phyloP scores from a whole-genome alignment of 176 grass and related monocot species.

The Bromus sterilis region DNA sequence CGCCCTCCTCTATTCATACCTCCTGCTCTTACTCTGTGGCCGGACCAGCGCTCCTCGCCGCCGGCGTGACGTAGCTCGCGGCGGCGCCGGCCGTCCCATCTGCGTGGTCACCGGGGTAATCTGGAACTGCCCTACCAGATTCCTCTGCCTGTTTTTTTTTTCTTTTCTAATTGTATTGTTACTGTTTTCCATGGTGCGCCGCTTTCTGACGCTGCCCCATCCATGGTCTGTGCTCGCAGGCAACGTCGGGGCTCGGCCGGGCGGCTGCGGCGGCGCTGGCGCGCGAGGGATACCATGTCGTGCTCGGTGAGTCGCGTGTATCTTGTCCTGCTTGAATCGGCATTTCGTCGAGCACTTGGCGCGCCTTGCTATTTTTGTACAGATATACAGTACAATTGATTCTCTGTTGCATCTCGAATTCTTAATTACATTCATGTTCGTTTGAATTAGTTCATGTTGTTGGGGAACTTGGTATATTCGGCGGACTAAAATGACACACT shows the following conservation, averaged over 20 bases:
- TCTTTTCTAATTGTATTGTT: background rate
- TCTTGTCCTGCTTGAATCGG: background rate
- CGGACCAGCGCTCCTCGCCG: background rate
- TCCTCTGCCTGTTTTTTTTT: background rate
- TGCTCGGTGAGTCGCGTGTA: slow-evolving; percentile 52
- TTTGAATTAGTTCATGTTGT: background rate
- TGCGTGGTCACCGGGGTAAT: slow-evolving; percentile 80
- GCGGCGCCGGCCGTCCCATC: slow-evolving; percentile 12
- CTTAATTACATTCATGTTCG: background rate
- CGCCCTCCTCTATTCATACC: slow-evolving; percentile 58
- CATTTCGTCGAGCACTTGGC: slow-evolving; percentile 21
- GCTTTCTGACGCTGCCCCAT: background rate
- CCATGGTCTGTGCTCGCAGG: slow-evolving; percentile 24
- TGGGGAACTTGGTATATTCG: background rate
- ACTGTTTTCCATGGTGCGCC: background rate
- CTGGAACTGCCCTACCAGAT: too few relatives aligned
- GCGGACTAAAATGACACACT: background rate
- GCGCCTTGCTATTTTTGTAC: background rate
- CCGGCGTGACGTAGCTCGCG: background rate
- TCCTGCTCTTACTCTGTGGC: slow-evolving; percentile 37
- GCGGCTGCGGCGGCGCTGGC: slow-evolving; percentile 51
- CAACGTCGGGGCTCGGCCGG: slow-evolving; percentile 67
- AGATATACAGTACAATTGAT: background rate
- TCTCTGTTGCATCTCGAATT: background rate
- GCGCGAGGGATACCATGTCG: slow-evolving; percentile 65